Evolutionary conservation across 2,329 filamentous ascomycete genomes (phyloP), one percentile per base, ranked within the genome.

Genomic region (Neurospora sp.): DNA sequence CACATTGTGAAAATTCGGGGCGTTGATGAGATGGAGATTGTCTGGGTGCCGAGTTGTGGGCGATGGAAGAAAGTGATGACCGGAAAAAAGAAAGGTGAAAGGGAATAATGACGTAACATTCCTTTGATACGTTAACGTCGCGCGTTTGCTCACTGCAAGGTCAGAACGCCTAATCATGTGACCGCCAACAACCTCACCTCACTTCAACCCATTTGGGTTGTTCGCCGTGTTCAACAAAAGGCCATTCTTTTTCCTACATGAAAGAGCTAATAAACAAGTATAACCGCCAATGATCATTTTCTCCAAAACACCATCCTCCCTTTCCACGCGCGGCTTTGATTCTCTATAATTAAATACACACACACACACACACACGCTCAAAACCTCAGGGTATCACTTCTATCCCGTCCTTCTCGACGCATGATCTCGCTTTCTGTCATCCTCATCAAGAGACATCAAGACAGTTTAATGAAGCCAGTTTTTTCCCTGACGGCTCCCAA

Each of bases 1-100:
- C 79, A 81, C 79, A 81, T 80, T 6, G 67, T 71, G 11, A 67
- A 10, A 66, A 40, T 6, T 11, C 23, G 36, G 1, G 4, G 4
- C 3, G 38, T 66, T 1, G 0, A 39, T 40, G n/a, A 28, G 6
- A 38, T 1, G 4, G 66, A 4, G 8, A 62, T n/a, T 62, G 15
- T 33, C 12, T 12, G 6, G 0, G 2, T 17, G 52, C 1, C 12
- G 12, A 33, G 23, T 4, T 23, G 36, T 11, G 10, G 6, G 4
- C 3, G n/a, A 23, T 52, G 38, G 11, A 62, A 28, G 17, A n/a
- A 23, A 52, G 3, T 6, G 19, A 46, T 23, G 15, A 41, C 5
- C 8, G 41, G 4, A 23, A 33, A 62, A 33, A n/a, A 33, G 52
- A 62, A 62, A 62, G 15, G 52, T 62, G 12, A 33, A 33, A 33